Evolutionary conservation across 169 alveolate genomes (phyloP).

Genomic region (Ichthyophthirius multifiliis): DNA sequence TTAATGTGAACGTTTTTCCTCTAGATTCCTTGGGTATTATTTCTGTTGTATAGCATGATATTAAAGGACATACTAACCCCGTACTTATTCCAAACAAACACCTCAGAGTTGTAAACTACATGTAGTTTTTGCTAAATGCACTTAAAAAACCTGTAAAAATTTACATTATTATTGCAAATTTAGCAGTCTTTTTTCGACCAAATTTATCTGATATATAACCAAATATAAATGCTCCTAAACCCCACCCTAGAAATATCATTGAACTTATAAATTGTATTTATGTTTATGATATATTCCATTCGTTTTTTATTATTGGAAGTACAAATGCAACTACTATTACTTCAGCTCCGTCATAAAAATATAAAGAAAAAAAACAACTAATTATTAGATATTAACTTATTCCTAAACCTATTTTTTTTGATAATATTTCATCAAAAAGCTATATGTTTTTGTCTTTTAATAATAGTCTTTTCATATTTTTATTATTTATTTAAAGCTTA

Average conservation of each 20-base stretch:
- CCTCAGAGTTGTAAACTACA: background rate
- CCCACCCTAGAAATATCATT: background rate
- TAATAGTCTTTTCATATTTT: no score
- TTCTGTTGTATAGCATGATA: background rate
- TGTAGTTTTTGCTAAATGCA: background rate
- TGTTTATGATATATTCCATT: background rate
- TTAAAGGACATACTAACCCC: background rate
- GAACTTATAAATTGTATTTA: background rate
- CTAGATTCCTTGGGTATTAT: conserved; percentile 4
- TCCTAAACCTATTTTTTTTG: no score
- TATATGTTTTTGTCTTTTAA: no score
- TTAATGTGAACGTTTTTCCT: background rate
- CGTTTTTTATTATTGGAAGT: background rate
- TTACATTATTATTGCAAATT: no score
- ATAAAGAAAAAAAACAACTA: background rate
- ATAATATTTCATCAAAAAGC: no score
- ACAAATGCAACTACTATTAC: background rate
- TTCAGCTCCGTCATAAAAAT: background rate
- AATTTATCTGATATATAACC: no score
- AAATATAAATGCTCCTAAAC: background rate
- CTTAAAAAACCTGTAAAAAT: background rate
- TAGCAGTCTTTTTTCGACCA: no score
- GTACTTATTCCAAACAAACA: background rate
- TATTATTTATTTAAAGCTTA: no score
- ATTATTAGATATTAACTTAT: no score